A percentile compares a stretch with the other conserved stretches of the same genome.
phyloP scores from a whole-genome alignment of 2,329 filamentous ascomycete genomes.

The Bipolaris cookei region DNA sequence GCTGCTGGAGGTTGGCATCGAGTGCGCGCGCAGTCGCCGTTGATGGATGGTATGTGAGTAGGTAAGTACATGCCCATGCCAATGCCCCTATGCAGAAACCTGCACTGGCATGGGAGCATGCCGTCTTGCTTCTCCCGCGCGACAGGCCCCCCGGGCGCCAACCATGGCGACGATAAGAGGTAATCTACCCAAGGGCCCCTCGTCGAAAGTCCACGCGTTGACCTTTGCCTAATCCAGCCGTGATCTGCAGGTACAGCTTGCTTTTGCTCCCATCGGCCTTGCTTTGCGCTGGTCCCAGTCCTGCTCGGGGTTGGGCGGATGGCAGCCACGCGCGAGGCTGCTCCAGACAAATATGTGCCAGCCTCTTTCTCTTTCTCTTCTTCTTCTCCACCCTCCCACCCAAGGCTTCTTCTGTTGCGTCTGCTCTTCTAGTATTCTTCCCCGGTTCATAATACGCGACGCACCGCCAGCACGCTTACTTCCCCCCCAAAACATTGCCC shows the following conservation, averaged over 20 bases:
- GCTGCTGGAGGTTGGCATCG: too few relatives aligned
- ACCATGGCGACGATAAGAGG: slow-evolving; percentile 8
- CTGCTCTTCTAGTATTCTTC: not conserved
- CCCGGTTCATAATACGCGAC: not conserved
- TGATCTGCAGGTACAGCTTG: slow-evolving; percentile 23
- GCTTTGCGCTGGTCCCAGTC: slow-evolving; percentile 8
- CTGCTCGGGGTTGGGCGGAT: not conserved
- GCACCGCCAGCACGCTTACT: too few relatives aligned
- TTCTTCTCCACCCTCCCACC: not conserved
- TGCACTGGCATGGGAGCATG: too few relatives aligned
- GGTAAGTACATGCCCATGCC: too few relatives aligned
- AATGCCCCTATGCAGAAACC: too few relatives aligned
- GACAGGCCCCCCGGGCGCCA: not conserved
- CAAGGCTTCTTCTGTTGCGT: too few relatives aligned
- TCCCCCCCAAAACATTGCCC: not conserved
- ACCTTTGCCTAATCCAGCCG: slow-evolving; percentile 10
- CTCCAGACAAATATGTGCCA: slow-evolving; percentile 25
- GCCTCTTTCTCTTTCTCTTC: slow-evolving; percentile 9
- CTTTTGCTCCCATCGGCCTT: slow-evolving; percentile 16
- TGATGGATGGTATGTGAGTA: too few relatives aligned
- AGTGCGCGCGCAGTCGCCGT: too few relatives aligned
- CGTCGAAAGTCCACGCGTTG: slow-evolving; percentile 10
- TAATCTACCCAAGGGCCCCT: slow-evolving; percentile 11
- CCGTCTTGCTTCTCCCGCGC: too few relatives aligned
- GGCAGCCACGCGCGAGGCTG: slow-evolving; percentile 11